These are phyloP conservation scores for Coemansia guatemalensis DNA, from an alignment of 192 early-diverging fungal species.

Conservation along the genomic window DNA sequence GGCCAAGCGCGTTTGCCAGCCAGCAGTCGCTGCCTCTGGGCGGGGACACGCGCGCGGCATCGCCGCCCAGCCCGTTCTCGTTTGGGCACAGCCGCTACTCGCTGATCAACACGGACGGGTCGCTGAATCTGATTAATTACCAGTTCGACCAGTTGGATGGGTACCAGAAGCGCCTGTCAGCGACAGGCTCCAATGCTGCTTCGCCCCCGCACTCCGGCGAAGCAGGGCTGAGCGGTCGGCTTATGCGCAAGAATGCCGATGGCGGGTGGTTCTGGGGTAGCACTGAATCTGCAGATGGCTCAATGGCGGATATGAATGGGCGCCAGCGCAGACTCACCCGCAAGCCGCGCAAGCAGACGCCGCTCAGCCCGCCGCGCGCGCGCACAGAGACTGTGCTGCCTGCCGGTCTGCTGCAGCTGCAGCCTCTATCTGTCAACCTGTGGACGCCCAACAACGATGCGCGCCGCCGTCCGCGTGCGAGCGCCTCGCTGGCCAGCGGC, in stretches of 20 bases:
- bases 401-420: slow-evolving; percentile 1
- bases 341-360: slow-evolving; percentile 19
- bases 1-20: slow-evolving; percentile 20
- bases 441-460: slow-evolving; percentile 2
- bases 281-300: not conserved
- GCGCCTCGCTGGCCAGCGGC: slow-evolving; percentile 3
- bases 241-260: slow-evolving; percentile 25
- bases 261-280: slow-evolving; percentile 36
- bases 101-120: slow-evolving; percentile 52
- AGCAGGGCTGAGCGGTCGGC: slow-evolving; percentile 17
- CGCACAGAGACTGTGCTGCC: not conserved
- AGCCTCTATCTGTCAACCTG: slow-evolving; percentile 14
- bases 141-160: slow-evolving; percentile 51
- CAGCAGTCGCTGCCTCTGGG: slow-evolving; percentile 20
- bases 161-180: slow-evolving; percentile 44
- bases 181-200: not conserved
- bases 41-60: slow-evolving; percentile 4
- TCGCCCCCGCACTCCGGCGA: slow-evolving; percentile 26
- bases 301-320: not conserved
- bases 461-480: slow-evolving; percentile 9
- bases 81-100: slow-evolving; percentile 53
- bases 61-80: slow-evolving; percentile 45
- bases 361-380: not conserved
- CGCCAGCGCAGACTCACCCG: slow-evolving; percentile 41
- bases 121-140: slow-evolving; percentile 42